phyloP scores from a whole-genome alignment of 2,329 filamentous ascomycete genomes.

The Tolypocladium tundrense region DNA sequence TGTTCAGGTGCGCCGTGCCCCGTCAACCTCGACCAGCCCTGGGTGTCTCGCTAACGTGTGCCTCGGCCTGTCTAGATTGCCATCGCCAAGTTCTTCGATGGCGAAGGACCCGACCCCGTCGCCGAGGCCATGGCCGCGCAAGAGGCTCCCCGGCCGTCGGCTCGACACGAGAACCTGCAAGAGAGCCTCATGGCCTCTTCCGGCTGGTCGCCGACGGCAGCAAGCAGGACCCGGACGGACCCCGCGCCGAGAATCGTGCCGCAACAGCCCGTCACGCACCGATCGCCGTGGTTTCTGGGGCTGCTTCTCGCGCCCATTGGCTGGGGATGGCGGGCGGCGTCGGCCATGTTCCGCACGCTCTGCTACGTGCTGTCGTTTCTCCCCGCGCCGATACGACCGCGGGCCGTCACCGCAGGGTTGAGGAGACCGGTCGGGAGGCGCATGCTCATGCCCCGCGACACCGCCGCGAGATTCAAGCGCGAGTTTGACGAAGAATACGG shows the following conservation, averaged over 20 bases:
- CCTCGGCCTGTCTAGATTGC: slow-evolving; percentile 56
- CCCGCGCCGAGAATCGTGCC: slow-evolving; percentile 80
- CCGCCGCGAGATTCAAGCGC: slow-evolving; percentile 75
- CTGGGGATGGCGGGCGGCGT: slow-evolving; percentile 62
- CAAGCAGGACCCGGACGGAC: slow-evolving; percentile 34
- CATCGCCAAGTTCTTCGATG: slow-evolving; percentile 95
- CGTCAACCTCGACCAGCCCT: neutral
- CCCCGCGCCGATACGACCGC: slow-evolving; percentile 52
- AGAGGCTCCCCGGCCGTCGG: slow-evolving; percentile 49
- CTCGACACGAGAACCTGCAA: slow-evolving; percentile 65
- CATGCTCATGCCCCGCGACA: slow-evolving; percentile 74
- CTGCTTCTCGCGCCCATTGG: slow-evolving; percentile 75
- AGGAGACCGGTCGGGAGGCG: slow-evolving; percentile 60
- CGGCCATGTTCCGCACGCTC: slow-evolving; percentile 60
- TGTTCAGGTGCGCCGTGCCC: slow-evolving; percentile 53
- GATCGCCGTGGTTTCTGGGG: slow-evolving; percentile 65
- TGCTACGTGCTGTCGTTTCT: slow-evolving; percentile 74
- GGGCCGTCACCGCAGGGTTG: slow-evolving; percentile 39
- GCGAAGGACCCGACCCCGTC: slow-evolving; percentile 73
- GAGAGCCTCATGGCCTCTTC: slow-evolving; percentile 37
- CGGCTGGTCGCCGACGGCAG: slow-evolving; percentile 10
- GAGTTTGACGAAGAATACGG: slow-evolving; percentile 96
- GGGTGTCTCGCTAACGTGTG: neutral
- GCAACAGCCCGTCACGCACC: slow-evolving; percentile 56
- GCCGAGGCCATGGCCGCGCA: slow-evolving; percentile 63